Percentiles rank a stretch among this genome's conserved stretches.
These are phyloP conservation scores for Candida fluviatilis DNA, from an alignment of 805 yeast species.

Conservation along the genomic window DNA sequence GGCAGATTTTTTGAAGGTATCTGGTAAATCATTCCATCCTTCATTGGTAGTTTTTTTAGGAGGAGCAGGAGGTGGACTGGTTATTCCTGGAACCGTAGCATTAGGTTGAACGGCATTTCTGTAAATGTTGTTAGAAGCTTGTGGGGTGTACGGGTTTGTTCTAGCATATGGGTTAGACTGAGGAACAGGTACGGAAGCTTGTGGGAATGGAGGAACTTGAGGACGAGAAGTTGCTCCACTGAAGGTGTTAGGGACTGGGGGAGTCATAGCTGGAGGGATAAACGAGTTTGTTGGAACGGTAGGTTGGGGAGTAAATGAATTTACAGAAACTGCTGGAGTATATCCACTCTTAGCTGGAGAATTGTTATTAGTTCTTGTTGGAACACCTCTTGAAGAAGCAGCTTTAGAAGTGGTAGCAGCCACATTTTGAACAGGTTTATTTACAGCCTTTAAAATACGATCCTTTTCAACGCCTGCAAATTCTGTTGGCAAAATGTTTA, in stretches of 20 bases:
- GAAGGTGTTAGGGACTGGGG: background rate
- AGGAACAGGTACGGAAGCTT: slow-evolving; percentile 12
- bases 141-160: slow-evolving; percentile 21
- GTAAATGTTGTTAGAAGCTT: slow-evolving; percentile 18
- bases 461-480: slow-evolving; percentile 74
- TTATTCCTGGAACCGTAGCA: slow-evolving; percentile 8
- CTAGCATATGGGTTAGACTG: slow-evolving; percentile 32
- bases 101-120: slow-evolving; percentile 17
- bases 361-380: background rate
- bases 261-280: slow-evolving; percentile 1
- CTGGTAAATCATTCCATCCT: slow-evolving; percentile 73
- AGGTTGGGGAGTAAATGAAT: slow-evolving; percentile 1
- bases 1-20: slow-evolving; percentile 39
- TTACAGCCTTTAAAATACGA: slow-evolving; percentile 66
- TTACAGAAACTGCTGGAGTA: background rate
- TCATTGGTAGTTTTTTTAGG: slow-evolving; percentile 46
- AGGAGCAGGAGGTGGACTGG: slow-evolving; percentile 19
- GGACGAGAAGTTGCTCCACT: slow-evolving; percentile 4
- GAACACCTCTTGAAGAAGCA: slow-evolving; percentile 5
- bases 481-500: slow-evolving; percentile 68
- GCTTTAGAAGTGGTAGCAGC: slow-evolving; percentile 8
- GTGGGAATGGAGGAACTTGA: slow-evolving; percentile 4
- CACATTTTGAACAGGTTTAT: slow-evolving; percentile 19
- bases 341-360: background rate
- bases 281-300: slow-evolving; percentile 2